Evolutionary conservation across 2,329 filamentous ascomycete genomes (phyloP), one percentile per base, ranked within the genome.

Genomic region (Alternaria atra): DNA sequence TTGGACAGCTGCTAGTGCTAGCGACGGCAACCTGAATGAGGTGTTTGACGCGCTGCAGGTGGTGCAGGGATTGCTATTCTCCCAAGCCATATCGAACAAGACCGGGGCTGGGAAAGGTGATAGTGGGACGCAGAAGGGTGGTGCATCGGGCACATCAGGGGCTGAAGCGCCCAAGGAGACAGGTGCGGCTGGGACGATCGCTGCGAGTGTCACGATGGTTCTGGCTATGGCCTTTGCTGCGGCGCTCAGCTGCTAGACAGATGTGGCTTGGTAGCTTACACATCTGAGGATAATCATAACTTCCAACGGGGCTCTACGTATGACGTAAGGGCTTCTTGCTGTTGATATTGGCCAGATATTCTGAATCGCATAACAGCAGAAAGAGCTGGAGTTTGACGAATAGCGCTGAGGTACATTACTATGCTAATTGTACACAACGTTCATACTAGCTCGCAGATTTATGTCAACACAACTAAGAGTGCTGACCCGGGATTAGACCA

Each of bases 51-150:
- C 74, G 4, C 39, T 76, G 47, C 61, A 67, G 30, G 67, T 64
- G 13, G 61, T 75, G 5, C 72, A 76, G 53, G 66, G 53, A 5
- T 46, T 74, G 27, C 52, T 75, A 37, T 72, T 68, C 44, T 56
- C 60, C 4, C 32, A 67, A 9, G 62, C 68, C 2, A 59, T 29
- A 27, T 48, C 51, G 30, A 55, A 35, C 27, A 25, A 13, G 20
- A 35, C 46, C 5, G 32, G 13, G 27, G 17, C 17, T 35, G 32
- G 13, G 5, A n/a, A 2, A 17, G 53, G 51, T 20, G 51, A 35
- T 1, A 59, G 59, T 17, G 20, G 34, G 10, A 63, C 52, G 3
- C 37, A 58, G 12, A 55, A 29, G 4, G 59, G 29, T 20, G 58
- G 40, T 29, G 25, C 58, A 10, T 64, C 63, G 4, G 53, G 60